Evolutionary conservation across 192 early-diverging fungal species (phyloP), one percentile per base, ranked within the genome.

Genomic region (Coemansia sp.): DNA sequence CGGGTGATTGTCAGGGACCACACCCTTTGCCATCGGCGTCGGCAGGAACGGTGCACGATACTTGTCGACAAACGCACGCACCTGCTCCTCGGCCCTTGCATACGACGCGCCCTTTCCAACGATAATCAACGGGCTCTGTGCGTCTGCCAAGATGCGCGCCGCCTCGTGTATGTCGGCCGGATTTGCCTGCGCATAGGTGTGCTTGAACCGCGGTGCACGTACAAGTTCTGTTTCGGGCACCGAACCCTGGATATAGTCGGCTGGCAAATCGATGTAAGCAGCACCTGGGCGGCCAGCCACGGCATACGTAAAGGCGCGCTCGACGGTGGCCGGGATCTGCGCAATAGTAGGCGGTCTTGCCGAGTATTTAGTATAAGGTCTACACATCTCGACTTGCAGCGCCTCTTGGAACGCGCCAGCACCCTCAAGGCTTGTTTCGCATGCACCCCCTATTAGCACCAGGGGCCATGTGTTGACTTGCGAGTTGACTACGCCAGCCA

Each of bases 101-200:
- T 87, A 92, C 20, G 87, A 82, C 30, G 87, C 87, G 59, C 90
- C 90, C 81, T 92, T 92, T n/a, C 90, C 90, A 6, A 91, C 73
- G 12, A 92, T 81, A 2, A 91, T 63, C 57, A 92, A 67, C 52
- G 90, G 90, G 28, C 56, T 64, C 40, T 84, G 74, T 10, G 90
- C 88, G 7, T 51, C 29, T 2, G 39, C 37, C 46, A 92, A 70
- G 18, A 84, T 49, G 20, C 35, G 25, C 26, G 66, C 78, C 9
- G 89, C 88, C 33, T 59, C 33, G 9, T 56, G 40, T 0, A 92
- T 58, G 16, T 55, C 74, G 0, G 31, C 55, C 1, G 84, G 75
- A 67, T 90, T 82, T 18, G 90, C 86, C 65, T 84, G 73, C 4
- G 71, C 72, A 57, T 71, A 68, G 29, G 45, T 56, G 25, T 63